Conservation (phyloP, 2,329 filamentous ascomycete species). For the Cyphellophora attinorum region DNA sequence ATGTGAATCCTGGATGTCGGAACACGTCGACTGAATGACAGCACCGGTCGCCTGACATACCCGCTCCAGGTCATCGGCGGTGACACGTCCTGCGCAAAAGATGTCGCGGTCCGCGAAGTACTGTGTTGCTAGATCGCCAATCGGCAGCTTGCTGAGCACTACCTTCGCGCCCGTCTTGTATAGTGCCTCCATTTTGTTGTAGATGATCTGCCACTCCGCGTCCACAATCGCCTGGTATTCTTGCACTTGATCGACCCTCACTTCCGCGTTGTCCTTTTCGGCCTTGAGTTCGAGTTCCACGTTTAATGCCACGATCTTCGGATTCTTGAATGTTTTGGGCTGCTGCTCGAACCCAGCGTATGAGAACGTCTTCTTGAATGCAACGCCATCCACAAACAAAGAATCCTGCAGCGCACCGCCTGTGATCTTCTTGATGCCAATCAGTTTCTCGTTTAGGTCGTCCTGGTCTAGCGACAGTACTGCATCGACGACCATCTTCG, state of each 20-base stretch:
- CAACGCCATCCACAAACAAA: conserved; percentile 92
- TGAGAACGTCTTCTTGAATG: conserved; percentile 99
- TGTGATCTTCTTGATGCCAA: conserved; percentile 96
- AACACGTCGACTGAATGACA: conserved; percentile 89
- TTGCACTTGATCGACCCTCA: conserved; percentile 93
- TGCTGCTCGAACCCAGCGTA: conserved; percentile 99
- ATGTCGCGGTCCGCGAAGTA: conserved; percentile 92
- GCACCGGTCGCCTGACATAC: conserved; percentile 92
- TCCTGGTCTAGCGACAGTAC: conserved; percentile 93
- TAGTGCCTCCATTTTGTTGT: conserved; percentile 94
- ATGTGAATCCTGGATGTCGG: conserved; percentile 80
- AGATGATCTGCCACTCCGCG: conserved; percentile 99
- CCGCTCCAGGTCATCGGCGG: conserved; percentile 86
- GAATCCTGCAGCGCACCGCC: conserved; percentile 94
- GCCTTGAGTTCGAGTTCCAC: conserved; percentile 97
- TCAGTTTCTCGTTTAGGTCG: conserved; percentile 94
- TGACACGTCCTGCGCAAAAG: conserved; percentile 92
- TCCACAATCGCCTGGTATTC: conserved; percentile 99
- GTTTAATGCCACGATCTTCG: conserved; percentile 94
- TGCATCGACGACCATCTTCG: conserved; percentile 97
- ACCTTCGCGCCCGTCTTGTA: conserved; percentile 94
- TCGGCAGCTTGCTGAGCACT: conserved; percentile 91
- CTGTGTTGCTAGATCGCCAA: conserved; percentile 94
- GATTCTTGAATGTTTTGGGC: conserved; percentile 87
- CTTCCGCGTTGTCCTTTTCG: conserved; percentile 98